These are phyloP conservation scores for Avicennia marina DNA, from an alignment of 257 asterid genomes.

Conservation along the genomic window DNA sequence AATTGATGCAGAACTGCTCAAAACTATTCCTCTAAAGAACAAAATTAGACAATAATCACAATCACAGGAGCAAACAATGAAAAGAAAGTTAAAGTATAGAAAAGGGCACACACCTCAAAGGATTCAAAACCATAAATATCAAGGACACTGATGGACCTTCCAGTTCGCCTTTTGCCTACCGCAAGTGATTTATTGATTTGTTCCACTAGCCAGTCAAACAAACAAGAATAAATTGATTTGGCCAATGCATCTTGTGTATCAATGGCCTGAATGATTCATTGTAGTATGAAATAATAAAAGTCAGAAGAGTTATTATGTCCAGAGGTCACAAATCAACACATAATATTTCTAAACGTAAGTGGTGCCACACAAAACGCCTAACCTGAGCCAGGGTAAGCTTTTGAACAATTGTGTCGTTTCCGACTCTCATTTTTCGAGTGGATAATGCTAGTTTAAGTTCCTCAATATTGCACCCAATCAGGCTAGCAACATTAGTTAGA, in stretches of 20 bases:
- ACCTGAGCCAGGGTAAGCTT: constrained; percentile 86
- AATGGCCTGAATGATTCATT: constrained; percentile 59
- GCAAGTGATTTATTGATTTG: constrained; percentile 91
- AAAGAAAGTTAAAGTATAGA: constrained; percentile 10
- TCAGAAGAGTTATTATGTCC: constrained; percentile 8
- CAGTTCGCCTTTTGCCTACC: constrained; percentile 92
- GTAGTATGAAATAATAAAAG: constrained; percentile 14
- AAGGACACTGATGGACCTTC: constrained; percentile 94
- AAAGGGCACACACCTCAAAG: constrained; percentile 59
- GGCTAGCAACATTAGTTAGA: constrained; percentile 59
- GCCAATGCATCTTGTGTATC: constrained; percentile 96
- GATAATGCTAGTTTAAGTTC: constrained; percentile 82
- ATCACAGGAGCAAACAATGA: constrained; percentile 9
- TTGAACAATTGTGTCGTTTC: constrained; percentile 72
- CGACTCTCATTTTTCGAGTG: constrained; percentile 88
- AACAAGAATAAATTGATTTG: constrained; percentile 85
- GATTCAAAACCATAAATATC: constrained; percentile 99
- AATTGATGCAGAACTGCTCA: constrained; percentile 97
- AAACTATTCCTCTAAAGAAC: constrained; percentile 78
- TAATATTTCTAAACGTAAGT: constrained; percentile 10
- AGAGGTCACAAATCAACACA: constrained; percentile 4
- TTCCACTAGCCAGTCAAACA: constrained; percentile 97
- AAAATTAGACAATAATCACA: constrained; percentile 14
- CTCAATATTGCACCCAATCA: constrained; percentile 69
- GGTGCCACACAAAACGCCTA: constrained; percentile 19